Base-by-base conservation (phyloP, 1,284 basidiomycete genomes). In the Marasmius oreades region DNA sequence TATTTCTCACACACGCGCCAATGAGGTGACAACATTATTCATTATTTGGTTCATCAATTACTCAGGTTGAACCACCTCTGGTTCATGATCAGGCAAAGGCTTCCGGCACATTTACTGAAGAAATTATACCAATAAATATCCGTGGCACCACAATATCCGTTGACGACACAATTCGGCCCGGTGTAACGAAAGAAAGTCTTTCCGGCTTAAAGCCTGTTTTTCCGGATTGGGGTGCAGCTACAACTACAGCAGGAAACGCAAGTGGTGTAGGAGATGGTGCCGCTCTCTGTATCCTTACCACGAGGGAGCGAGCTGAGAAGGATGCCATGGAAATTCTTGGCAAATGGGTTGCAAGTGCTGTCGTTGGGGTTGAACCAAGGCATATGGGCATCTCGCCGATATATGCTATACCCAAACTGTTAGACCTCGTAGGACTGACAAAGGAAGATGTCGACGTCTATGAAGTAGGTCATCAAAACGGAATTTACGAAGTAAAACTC, bases 231-330 rank as follows among this genome's bases (percentile, higher is more conserved):
- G 90, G 88, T 14, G 76, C 82, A 33, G 73, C 78, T 5, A 79
- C 84, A 3, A 93, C 91, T 0, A 95, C 93, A 65, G 85, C 93
- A 48, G 91, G 90, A 20, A 98, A 98, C 70, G 93, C 95, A 0
- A 95, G 93, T 61, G 95, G 95, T 56, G 84, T 98, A 31, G 94
- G 94, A 10, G 96, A 99, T 70, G 96, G 96, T 55, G 96, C 95
- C 31, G 96, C 93, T 7, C 75, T 96, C 18, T 92, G 93, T 58
- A 81, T 99, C 51, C 76, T 99, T 61, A 93, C 92, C 7, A 89
- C 93, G 43, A 83, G 96, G 54, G 85, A 82, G 57, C 82, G 85
- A 47, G 96, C 96, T 18, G 83, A 92, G 73, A 83, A 84, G 69
- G 87, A 94, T 62, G 92, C 90, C 31, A 83, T 96, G 76, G 83